phyloP scores from a whole-genome alignment of 306 rosid genomes.

The Prunus padus region DNA sequence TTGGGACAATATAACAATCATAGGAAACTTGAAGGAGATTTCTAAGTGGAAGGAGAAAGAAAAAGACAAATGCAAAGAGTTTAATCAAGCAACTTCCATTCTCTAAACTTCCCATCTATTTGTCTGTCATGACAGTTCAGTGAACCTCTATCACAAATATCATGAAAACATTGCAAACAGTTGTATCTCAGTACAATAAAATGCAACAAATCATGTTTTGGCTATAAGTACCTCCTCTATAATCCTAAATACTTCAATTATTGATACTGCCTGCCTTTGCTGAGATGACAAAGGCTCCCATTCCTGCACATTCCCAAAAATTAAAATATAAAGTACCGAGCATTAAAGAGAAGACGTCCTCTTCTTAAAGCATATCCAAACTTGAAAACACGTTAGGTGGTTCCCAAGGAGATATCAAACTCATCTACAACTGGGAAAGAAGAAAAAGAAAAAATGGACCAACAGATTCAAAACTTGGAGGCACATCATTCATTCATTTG shows the following conservation, averaged over 20 bases:
- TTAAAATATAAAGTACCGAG: background rate
- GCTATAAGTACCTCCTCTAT: slow-evolving; percentile 49
- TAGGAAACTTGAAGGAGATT: slow-evolving; percentile 2
- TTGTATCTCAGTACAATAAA: background rate
- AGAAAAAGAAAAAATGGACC: background rate
- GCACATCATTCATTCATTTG: background rate
- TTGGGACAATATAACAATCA: background rate
- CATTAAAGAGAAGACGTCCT: background rate
- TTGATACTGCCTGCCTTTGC: slow-evolving; percentile 51
- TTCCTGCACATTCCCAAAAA: slow-evolving; percentile 33
- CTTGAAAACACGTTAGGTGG: background rate
- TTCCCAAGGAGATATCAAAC: background rate
- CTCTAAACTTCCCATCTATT: slow-evolving; percentile 1
- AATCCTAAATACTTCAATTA: slow-evolving; percentile 54
- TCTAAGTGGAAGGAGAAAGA: background rate
- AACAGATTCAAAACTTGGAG: background rate
- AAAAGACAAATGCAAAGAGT: background rate
- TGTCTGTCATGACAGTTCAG: background rate
- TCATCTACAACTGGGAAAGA: background rate
- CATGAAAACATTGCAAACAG: slow-evolving; percentile 2
- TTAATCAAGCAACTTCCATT: background rate
- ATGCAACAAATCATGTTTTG: slow-evolving; percentile 1
- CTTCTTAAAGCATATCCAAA: slow-evolving; percentile 1
- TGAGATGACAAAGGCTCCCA: slow-evolving; percentile 61
- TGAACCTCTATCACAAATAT: background rate